Base-by-base conservation (phyloP, 148 eudicot species). In the Rhododendron simsii region DNA sequence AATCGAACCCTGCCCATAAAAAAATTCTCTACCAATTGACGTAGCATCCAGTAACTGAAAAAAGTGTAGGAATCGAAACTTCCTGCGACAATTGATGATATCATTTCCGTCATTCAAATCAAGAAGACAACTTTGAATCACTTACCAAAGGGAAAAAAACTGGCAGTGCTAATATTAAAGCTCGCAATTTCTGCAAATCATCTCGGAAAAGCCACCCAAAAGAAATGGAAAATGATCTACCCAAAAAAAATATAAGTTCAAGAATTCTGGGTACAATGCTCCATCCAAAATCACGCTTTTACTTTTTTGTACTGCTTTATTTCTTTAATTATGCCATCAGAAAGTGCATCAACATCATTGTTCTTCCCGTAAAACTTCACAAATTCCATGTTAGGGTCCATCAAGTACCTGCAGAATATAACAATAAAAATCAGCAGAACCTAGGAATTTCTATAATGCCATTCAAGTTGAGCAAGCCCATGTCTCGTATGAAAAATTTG, bases 321-420 rank as follows among this genome's bases (percentile, higher is more conserved):
- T 89, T 95, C 99, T 57, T 91, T 87, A 87, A 95, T 95, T 55
- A 96, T 87, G 44, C 99, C 99, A 84, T 95, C 92, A 3, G 93
- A 28, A 83, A 96, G 99, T 15, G 91, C 51, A 79, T 94, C 45
- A 63, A 90, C 96, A 84, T 96, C 98, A 63, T 87, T 86, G 73
- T 93, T 95, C 93, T 96, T 95, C 83, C 99, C 99, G 57, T 90
- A 95, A 65, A 94, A 96, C 86, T 96, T 96, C 13, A 96, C 96
- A 48, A 93, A 96, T 80, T 95, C 90, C 98, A 96, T 96, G 41
- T 88, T 80, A 28, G 98, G 99, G 86, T 95, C 96, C 99, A 96
- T 95, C 93, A 96, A 89, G 90, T 96, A 96, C 98, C 99, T 96
- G 93, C 86, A 90, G 55, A 80, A 85, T 30, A 86, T 45, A 5